phyloP scores from a whole-genome alignment of 345 rosid genomes.

The Ricinus communis region DNA sequence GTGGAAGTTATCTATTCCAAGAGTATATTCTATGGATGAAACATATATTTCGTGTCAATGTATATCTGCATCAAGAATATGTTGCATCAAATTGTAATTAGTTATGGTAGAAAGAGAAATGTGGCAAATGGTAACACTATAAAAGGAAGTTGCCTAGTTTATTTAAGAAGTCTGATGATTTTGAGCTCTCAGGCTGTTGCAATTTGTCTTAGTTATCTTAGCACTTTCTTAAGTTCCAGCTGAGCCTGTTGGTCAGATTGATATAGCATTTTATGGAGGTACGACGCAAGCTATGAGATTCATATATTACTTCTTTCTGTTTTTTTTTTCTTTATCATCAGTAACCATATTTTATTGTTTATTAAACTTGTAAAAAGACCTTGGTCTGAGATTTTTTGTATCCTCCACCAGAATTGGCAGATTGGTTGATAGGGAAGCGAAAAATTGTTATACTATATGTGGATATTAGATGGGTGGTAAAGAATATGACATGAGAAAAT shows the following conservation, averaged over 20 bases:
- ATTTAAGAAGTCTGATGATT: neutral
- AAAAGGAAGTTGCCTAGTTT: neutral
- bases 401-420: neutral
- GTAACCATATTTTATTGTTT: neutral
- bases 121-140: neutral
- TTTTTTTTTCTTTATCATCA: neutral
- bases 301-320: neutral
- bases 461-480: too few species aligned
- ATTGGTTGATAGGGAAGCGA: constrained; percentile 14
- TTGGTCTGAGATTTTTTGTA: neutral
- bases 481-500: too few species aligned
- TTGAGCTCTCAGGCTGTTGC: neutral
- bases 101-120: neutral
- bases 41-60: neutral
- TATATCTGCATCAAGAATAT: neutral
- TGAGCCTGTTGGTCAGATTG: neutral
- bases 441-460: too few species aligned
- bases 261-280: neutral
- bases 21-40: too few species aligned
- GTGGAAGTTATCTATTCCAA: neutral
- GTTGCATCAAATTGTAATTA: neutral
- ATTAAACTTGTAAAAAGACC: neutral
- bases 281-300: neutral
- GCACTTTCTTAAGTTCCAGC: neutral
- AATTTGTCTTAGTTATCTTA: neutral